phyloP scores from a whole-genome alignment of 106 monocot genomes.

The Dendrobium nobile region DNA sequence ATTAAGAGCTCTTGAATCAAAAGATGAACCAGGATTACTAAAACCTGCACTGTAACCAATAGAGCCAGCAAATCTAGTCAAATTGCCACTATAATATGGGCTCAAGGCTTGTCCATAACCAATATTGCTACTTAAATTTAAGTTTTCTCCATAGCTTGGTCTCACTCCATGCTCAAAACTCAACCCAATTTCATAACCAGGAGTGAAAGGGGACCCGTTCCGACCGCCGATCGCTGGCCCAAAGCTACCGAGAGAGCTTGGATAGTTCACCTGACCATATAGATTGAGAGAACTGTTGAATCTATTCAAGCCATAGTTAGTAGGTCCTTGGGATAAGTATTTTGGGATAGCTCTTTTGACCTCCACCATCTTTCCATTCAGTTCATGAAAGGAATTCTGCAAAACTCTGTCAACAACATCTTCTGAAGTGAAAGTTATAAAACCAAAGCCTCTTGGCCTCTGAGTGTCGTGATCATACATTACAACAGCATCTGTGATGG shows the following conservation, averaged over 20 bases:
- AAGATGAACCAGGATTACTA: constrained; percentile 34
- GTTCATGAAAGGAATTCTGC: constrained; percentile 27
- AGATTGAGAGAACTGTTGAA: constrained; percentile 35
- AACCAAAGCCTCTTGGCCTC: constrained; percentile 34
- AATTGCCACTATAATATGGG: constrained; percentile 43
- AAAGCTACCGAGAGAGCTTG: constrained; percentile 41
- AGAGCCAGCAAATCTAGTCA: constrained; percentile 32
- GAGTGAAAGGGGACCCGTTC: constrained; percentile 51
- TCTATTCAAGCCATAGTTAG: constrained; percentile 28
- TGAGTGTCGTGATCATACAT: constrained; percentile 43
- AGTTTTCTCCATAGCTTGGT: constrained; percentile 33
- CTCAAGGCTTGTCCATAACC: constrained; percentile 37
- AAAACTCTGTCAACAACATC: constrained; percentile 29
- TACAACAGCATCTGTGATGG: constrained; percentile 30
- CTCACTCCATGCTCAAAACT: constrained; percentile 51
- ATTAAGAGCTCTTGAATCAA: constrained; percentile 41
- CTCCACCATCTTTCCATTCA: constrained; percentile 39
- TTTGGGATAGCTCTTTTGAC: constrained; percentile 36
- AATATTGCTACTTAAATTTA: constrained; percentile 34
- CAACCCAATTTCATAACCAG: constrained; percentile 71
- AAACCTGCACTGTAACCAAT: constrained; percentile 37
- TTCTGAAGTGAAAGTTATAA: constrained; percentile 33
- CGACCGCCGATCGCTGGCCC: constrained; percentile 38
- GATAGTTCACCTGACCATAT: constrained; percentile 41
- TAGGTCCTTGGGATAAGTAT: constrained; percentile 33